Evolutionary conservation across 805 yeast genomes (phyloP).

Genomic region (Blastobotrys chiropterorum): DNA sequence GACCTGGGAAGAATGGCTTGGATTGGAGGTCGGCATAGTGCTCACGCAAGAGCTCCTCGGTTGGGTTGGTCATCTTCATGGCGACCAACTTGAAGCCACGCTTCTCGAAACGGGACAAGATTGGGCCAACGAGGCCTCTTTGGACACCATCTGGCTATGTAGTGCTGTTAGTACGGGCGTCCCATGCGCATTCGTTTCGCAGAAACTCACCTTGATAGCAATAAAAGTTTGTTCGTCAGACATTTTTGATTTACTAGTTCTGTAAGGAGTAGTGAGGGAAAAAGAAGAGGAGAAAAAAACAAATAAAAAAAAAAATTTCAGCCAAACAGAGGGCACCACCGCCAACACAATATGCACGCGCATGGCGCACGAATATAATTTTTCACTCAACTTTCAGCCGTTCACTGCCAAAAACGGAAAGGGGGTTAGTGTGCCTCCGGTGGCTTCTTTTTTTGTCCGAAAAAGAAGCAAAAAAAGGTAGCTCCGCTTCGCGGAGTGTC

Average conservation of each 20-base stretch:
- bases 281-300: background rate
- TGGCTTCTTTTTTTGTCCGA: too few relatives aligned
- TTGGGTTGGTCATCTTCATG: slow-evolving; percentile 83
- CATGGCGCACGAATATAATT: background rate
- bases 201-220: slow-evolving; percentile 33
- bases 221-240: slow-evolving; percentile 32
- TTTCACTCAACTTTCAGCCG: background rate
- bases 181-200: background rate
- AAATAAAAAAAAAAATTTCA: background rate
- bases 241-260: slow-evolving; percentile 15
- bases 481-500: too few relatives aligned
- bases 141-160: slow-evolving; percentile 96
- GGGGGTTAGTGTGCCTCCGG: background rate
- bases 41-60: slow-evolving; percentile 79
- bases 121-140: slow-evolving; percentile 90
- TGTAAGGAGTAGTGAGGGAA: background rate
- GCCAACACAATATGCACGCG: background rate
- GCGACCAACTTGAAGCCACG: slow-evolving; percentile 98
- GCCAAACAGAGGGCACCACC: background rate
- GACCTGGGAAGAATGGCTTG: slow-evolving; percentile 98
- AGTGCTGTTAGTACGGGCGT: background rate
- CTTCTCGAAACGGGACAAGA: slow-evolving; percentile 89
- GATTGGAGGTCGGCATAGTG: slow-evolving; percentile 94
- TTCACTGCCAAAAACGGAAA: too few relatives aligned
- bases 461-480: too few relatives aligned